These are phyloP conservation scores for Hymenoscyphus scutula DNA, from an alignment of 2,329 filamentous ascomycete genomes.

Conservation along the genomic window DNA sequence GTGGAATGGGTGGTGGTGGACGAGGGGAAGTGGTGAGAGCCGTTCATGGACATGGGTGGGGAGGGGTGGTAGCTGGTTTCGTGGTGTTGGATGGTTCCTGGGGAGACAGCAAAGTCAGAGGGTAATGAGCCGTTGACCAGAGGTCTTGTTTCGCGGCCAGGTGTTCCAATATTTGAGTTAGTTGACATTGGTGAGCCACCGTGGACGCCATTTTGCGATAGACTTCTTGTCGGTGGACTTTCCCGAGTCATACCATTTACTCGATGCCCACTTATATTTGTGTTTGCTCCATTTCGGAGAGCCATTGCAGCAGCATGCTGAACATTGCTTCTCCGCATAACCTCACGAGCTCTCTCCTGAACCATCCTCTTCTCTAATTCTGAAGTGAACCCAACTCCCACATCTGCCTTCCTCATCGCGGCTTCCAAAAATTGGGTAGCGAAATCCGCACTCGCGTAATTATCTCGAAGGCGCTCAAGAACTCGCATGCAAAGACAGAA, in stretches of 20 bases:
- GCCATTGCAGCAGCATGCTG: background rate
- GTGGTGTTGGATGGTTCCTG: background rate
- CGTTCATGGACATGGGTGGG: background rate
- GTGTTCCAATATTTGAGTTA: background rate
- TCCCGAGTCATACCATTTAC: background rate
- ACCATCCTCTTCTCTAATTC: slow-evolving; percentile 1
- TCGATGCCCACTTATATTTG: background rate
- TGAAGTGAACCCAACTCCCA: slow-evolving; percentile 37
- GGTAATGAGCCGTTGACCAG: background rate
- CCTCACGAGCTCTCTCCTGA: background rate
- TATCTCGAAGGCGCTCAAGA: slow-evolving; percentile 81
- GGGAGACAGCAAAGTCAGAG: background rate
- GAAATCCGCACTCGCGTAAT: slow-evolving; percentile 92
- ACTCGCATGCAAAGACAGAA: slow-evolving; percentile 93
- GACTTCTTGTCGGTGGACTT: background rate
- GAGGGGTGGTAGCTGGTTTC: background rate
- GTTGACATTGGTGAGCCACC: background rate
- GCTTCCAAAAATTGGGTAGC: slow-evolving; percentile 94
- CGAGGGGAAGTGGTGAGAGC: background rate
- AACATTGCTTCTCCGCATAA: background rate
- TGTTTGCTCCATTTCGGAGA: background rate
- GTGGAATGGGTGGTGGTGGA: background rate
- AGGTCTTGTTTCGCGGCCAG: background rate
- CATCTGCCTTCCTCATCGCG: slow-evolving; percentile 81
- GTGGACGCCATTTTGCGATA: background rate